Base-by-base conservation (phyloP, 2,329 filamentous ascomycete species). In the Gliomastix tumulicola region DNA sequence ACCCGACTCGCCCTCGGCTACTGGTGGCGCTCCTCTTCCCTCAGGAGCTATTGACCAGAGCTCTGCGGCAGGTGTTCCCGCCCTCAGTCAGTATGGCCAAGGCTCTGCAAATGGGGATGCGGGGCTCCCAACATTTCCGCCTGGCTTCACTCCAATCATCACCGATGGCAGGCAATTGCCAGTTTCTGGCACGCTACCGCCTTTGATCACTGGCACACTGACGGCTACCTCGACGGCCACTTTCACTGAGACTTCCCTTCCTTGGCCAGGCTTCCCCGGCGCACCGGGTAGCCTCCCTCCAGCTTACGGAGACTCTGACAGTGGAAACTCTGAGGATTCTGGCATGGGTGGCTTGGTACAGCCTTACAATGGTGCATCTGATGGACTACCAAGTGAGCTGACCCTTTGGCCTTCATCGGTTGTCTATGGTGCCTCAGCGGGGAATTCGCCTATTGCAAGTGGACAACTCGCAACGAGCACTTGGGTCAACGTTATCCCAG, bases 401-500 rank as follows among this genome's bases (percentile, higher is more conserved):
- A 40, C 38, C 6, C 21, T 42, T 16, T 42, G 34, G 30, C 40
- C 34, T 21, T 32, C 33, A 13, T 22, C 34, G 13, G 35, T 34
- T 16, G 34, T 31, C 16, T 40, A 40, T 23, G 27, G 17, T 12
- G 19, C 17, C 15, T n/a, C 21, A 16, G 21, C 34, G n/a, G 16
- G 6, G 18, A 16, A 12, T 19, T 30, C 34, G 19, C 22, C 21
- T 30, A 20, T 10, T 31, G 17, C 18, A n/a, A 36, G 34, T 35
- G 45, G 46, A 3, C 44, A 44, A 7, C 40, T 62, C 4, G 47
- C 54, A 16, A 65, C 60, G 7, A 56, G 53, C 34, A 64, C 59
- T 16, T 63, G 60, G 56, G 53, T 55, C 38, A 65, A 65, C 21
- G 36, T 63, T 32, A 57, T 65, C 19, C 46, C 50, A 3, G 57